These are phyloP conservation scores for Salix caprea DNA, from an alignment of 345 rosid genomes.

Conservation along the genomic window DNA sequence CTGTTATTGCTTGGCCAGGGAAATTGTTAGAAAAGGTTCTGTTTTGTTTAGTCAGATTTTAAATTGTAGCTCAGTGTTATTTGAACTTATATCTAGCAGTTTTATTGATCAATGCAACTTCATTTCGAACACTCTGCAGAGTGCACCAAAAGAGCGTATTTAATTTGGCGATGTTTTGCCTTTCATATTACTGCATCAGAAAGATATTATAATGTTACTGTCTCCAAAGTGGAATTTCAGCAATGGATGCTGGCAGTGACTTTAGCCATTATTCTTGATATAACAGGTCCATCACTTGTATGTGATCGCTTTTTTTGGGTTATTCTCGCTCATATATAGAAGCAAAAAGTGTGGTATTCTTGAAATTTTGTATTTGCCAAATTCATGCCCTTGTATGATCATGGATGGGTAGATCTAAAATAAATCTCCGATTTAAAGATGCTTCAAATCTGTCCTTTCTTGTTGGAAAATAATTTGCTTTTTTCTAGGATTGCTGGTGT, in stretches of 20 bases:
- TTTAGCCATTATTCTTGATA: background rate
- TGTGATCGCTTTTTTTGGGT: background rate
- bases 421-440: background rate
- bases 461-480: background rate
- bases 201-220: background rate
- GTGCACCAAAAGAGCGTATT: background rate
- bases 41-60: background rate
- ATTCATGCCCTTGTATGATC: background rate
- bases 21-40: background rate
- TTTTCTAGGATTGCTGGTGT: background rate
- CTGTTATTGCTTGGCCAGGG: background rate
- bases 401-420: background rate
- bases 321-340: background rate
- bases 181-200: background rate
- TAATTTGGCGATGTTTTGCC: background rate
- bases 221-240: background rate
- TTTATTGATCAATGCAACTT: background rate
- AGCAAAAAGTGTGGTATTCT: background rate
- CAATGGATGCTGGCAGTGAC: background rate
- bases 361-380: background rate
- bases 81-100: background rate
- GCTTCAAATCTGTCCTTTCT: slow-evolving; percentile 7
- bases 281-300: background rate
- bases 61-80: background rate
- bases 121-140: background rate